These are phyloP conservation scores for Clitopilus passeckerianus DNA, from an alignment of 768 basidiomycete species.

Conservation along the genomic window DNA sequence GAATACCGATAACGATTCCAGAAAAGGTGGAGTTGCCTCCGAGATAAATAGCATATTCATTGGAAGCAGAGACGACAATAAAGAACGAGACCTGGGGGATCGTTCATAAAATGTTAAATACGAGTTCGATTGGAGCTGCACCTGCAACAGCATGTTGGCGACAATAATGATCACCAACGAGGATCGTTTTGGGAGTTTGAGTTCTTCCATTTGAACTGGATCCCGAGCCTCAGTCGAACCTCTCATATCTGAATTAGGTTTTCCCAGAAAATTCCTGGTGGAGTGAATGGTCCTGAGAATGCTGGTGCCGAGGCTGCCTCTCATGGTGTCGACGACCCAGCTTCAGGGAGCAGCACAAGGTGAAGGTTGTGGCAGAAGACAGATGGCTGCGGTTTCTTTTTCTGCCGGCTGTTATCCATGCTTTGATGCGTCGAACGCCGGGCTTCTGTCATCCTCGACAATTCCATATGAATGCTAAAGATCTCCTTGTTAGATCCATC, in stretches of 20 bases:
- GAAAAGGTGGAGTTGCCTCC: slow-evolving; percentile 70
- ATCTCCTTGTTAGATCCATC: no score
- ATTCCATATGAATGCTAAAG: no score
- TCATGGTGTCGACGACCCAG: no score
- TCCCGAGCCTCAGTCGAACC: slow-evolving; percentile 5
- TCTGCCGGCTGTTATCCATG: no score
- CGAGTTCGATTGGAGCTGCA: background rate
- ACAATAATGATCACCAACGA: slow-evolving; percentile 41
- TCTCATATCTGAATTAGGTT: background rate
- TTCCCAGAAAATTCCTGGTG: background rate
- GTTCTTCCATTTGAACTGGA: slow-evolving; percentile 20
- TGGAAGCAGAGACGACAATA: slow-evolving; percentile 63
- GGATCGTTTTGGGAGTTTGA: slow-evolving; percentile 41
- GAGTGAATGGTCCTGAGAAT: background rate
- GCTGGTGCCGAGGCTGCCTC: no score
- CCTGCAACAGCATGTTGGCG: slow-evolving; percentile 28
- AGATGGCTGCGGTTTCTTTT: no score
- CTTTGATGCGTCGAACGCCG: no score
- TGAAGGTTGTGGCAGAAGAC: no score
- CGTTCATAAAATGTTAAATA: background rate
- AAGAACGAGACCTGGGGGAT: slow-evolving; percentile 55
- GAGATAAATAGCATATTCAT: slow-evolving; percentile 54
- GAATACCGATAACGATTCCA: slow-evolving; percentile 65
- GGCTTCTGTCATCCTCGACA: no score
- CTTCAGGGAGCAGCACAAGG: no score